Evolutionary conservation across 495 filamentous ascomycete species (phyloP), one percentile per base, ranked within the genome.

Genomic region (Cryomyces minteri): DNA sequence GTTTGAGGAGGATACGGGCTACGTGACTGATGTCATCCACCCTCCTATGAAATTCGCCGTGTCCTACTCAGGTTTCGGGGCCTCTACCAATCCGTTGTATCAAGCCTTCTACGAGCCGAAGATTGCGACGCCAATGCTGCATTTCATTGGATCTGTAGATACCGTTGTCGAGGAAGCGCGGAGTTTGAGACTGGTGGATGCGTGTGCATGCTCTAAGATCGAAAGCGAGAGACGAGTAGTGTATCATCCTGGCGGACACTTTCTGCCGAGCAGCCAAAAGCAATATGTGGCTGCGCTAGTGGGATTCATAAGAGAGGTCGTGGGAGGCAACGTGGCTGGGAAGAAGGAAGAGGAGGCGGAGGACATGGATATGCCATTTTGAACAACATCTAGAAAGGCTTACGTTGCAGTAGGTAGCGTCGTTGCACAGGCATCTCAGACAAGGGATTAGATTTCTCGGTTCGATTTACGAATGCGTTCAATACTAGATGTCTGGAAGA

Each of bases 201-300:
- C 72, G 43, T 93, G 82, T 62, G 68, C 58, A 43, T 67, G 44
- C 14, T 46, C 45, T 11, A 37, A 71, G 1, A 61, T 67, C 39
- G 75, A 75, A 10, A 72, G 62, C 7, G 71, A 64, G 50, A 56
- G 64, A 12, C 58, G 59, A 41, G 77, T 87, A 32, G 71, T 93
- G 36, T 77, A 72, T 52, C 90, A 96, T 67, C 88, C 90, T 3
- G 90, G 90, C 10, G 88, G 90, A 0, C 90, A 98, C 61, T 93
- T 88, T 57, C 67, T 98, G 55, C 90, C 90, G 0, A 76, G 60
- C 43, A 60, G 81, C 43, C 72, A 74, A 52, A 80, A 80, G 64
- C 76, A 82, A 49, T 94, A 80, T 72, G 74, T 81, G 36, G 76
- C 76, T 65, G 76, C 73, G 40, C 60, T 88, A 43, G 76, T 78